These are phyloP conservation scores for Scedosporium dehoogii DNA, from an alignment of 2,329 filamentous ascomycete species.

Conservation along the genomic window DNA sequence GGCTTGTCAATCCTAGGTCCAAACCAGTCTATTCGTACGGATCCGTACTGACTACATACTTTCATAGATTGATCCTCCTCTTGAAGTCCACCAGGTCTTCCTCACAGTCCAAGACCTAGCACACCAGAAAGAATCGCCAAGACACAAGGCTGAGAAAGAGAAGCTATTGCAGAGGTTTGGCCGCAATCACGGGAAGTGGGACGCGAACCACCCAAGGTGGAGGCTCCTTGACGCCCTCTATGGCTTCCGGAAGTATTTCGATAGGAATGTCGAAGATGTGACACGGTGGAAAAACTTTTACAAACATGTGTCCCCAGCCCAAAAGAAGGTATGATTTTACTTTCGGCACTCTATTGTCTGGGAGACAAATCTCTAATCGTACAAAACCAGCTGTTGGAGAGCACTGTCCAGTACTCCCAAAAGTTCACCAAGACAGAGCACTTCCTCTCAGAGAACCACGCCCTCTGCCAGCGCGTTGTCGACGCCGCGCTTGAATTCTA, in stretches of 20 bases:
- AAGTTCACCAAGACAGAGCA: constrained; percentile 35
- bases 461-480: constrained; percentile 35
- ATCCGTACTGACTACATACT: background rate
- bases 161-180: constrained; percentile 19
- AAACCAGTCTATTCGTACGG: background rate
- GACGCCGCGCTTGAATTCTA: constrained; percentile 35
- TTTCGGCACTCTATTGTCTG: background rate
- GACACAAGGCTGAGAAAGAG: constrained; percentile 21
- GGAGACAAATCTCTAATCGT: background rate
- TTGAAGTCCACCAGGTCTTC: constrained; percentile 18
- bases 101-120: constrained; percentile 17
- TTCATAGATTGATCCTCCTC: background rate
- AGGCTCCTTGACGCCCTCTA: constrained; percentile 29
- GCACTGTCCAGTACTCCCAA: constrained; percentile 45
- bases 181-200: constrained; percentile 20
- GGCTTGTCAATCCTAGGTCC: background rate
- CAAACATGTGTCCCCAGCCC: constrained; percentile 22
- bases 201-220: constrained; percentile 25
- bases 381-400: constrained; percentile 35
- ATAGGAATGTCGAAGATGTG: constrained; percentile 25
- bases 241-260: constrained; percentile 24
- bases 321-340: constrained; percentile 18
- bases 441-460: constrained; percentile 32
- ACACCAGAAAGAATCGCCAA: constrained; percentile 12
- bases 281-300: constrained; percentile 25